These are phyloP conservation scores for Scheffersomyces spartinae DNA, from an alignment of 805 yeast species.

Conservation along the genomic window DNA sequence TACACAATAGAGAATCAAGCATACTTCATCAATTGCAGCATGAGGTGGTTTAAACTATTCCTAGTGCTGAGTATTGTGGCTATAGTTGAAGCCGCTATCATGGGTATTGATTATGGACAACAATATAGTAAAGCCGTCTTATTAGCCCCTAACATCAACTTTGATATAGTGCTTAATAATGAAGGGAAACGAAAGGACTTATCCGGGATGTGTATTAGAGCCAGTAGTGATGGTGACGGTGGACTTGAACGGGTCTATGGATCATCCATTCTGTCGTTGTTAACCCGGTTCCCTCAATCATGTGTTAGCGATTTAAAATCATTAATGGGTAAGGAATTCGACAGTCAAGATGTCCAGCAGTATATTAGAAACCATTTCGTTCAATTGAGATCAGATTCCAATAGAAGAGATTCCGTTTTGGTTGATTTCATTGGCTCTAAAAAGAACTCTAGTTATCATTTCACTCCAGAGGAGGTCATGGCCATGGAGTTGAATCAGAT, in stretches of 20 bases:
- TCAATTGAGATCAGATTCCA: too few relatives aligned
- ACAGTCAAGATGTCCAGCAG: slow-evolving; percentile 32
- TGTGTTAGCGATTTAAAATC: slow-evolving; percentile 61
- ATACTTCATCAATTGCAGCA: too few relatives aligned
- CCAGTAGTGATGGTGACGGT: slow-evolving; percentile 17
- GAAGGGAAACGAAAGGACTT: slow-evolving; percentile 89
- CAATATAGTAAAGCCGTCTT: slow-evolving; percentile 79
- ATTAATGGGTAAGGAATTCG: slow-evolving; percentile 53
- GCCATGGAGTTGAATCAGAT: slow-evolving; percentile 75
- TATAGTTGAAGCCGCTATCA: slow-evolving; percentile 68
- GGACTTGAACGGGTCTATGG: slow-evolving; percentile 70
- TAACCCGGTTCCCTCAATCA: slow-evolving; percentile 62
- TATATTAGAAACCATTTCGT: slow-evolving; percentile 54
- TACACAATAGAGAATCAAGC: too few relatives aligned
- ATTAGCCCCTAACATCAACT: slow-evolving; percentile 82
- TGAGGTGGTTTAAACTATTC: too few relatives aligned
- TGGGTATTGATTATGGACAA: slow-evolving; percentile 86
- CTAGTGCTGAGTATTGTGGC: too few relatives aligned
- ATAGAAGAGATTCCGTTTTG: too few relatives aligned
- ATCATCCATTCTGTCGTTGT: slow-evolving; percentile 54
- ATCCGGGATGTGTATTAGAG: slow-evolving; percentile 61
- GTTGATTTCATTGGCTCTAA: too few relatives aligned
- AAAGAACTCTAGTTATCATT: slow-evolving; percentile 33
- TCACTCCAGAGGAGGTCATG: slow-evolving; percentile 64
- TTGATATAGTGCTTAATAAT: slow-evolving; percentile 79